phyloP scores from a whole-genome alignment of 768 basidiomycete genomes.

The Lactarius sanguifluus region DNA sequence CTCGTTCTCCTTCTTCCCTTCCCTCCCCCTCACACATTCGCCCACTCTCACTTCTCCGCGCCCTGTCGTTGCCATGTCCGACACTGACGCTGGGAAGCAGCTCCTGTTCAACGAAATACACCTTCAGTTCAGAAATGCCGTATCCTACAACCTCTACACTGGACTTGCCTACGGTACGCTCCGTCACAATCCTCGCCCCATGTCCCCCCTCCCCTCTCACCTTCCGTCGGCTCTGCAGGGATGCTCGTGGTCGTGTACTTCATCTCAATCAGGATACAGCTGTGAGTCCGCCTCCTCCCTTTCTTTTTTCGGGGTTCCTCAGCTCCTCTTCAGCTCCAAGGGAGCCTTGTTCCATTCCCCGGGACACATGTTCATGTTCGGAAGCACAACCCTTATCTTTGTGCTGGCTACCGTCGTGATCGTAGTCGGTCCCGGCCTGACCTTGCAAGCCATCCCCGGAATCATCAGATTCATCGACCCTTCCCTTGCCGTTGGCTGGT shows the following conservation, averaged over 20 bases:
- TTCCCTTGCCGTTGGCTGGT: conserved; percentile 14
- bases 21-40: not conserved
- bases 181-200: too few relatives aligned
- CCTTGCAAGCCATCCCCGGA: conserved; percentile 10
- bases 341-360: conserved; percentile 13
- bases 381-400: conserved; percentile 7
- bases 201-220: not conserved
- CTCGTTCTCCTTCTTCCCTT: not conserved
- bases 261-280: conserved; percentile 22
- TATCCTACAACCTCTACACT: conserved; percentile 20
- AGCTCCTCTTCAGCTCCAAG: conserved; percentile 11
- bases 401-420: conserved; percentile 19
- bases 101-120: conserved; percentile 6
- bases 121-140: conserved; percentile 7
- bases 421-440: conserved; percentile 9
- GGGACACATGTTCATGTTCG: conserved; percentile 19
- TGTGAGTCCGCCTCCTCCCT: conserved; percentile 3
- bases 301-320: not conserved
- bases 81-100: not conserved
- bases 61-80: conserved; percentile 11
- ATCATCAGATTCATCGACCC: conserved; percentile 15
- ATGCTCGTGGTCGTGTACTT: conserved; percentile 20
- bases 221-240: not conserved
- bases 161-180: conserved; percentile 22
- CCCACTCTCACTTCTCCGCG: not conserved